Conservation (phyloP, 169 alveolate species). For the Pseudocohnilembus persalinus region DNA sequence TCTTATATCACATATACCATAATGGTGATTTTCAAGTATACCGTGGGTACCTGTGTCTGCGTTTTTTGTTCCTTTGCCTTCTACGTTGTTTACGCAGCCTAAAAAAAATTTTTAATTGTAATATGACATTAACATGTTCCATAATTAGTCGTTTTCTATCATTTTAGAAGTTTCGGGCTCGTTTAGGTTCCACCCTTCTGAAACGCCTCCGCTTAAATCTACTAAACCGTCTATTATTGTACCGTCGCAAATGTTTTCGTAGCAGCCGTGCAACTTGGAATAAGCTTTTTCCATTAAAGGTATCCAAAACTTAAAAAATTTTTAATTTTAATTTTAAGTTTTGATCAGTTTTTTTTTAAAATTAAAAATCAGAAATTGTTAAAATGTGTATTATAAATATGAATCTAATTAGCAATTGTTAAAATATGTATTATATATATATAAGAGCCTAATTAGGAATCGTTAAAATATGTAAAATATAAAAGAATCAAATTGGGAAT, state of each 20-base stretch:
- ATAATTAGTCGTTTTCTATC: constrained; percentile 67
- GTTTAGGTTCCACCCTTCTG: constrained; percentile 69
- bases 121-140: constrained; percentile 71
- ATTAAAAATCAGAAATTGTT: no score
- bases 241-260: constrained; percentile 76
- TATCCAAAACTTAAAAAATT: constrained; percentile 70
- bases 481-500: no score
- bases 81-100: constrained; percentile 74
- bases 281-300: constrained; percentile 87
- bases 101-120: constrained; percentile 63
- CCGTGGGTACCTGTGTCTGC: constrained; percentile 80
- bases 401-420: no score
- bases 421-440: no score
- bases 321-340: no score
- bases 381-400: no score
- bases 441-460: no score
- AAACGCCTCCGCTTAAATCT: constrained; percentile 88
- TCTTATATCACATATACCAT: constrained; percentile 81
- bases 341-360: no score
- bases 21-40: constrained; percentile 80
- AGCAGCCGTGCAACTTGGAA: constrained; percentile 82
- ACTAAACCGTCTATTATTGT: constrained; percentile 78
- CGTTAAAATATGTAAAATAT: no score
- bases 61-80: constrained; percentile 74
- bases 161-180: constrained; percentile 70